Evolutionary conservation across 2,329 filamentous ascomycete genomes (phyloP), one percentile per base, ranked within the genome.

Genomic region (Cladophialophora psammophila): DNA sequence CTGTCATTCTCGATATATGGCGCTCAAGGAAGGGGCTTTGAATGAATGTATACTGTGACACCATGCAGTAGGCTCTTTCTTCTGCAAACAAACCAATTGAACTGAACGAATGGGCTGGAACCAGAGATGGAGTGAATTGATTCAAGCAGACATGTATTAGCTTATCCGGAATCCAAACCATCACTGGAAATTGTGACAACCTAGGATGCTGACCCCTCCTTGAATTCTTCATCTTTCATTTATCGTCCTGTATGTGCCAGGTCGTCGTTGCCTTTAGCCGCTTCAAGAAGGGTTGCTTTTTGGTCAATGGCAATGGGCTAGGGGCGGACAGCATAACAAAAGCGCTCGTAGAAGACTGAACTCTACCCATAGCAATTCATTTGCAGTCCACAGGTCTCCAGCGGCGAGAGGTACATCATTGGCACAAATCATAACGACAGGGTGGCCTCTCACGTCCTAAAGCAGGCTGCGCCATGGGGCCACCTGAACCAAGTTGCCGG

Each of bases 21-120:
- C 67, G 65, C 68, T 65, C 40, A 60, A 40, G 64, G 65, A 68
- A 67, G 65, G 68, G 67, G 67, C 67, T 69, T 45, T 53, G 38
- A 57, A 67, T 59, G 62, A 64, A 67, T 65, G 64, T 67, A 65
- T 65, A 65, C 67, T 63, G 62, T 67, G 67, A 65, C 53, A 52
- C 63, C 38, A 66, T 60, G 42, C 65, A 63, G 53, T 50, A 59
- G 48, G 54, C 60, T 31, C 38, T 61, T 55, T n/a, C 57, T 68
- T 42, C 57, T 60, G 57, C 45, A 13, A 20, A 26, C 40, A 50
- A 60, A 13, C 26, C 40, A 36, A 20, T 32, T 45, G 26, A 63
- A 40, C 12, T 32, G 26, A 60, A 48, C 54, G 59, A 38, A 48
- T 59, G 59, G 35, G 56, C 48, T 35, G 35, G 64, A 26, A 13